Conservation (phyloP, 129 eudicot species). For the Chrysanthemum lavandulifolium region DNA sequence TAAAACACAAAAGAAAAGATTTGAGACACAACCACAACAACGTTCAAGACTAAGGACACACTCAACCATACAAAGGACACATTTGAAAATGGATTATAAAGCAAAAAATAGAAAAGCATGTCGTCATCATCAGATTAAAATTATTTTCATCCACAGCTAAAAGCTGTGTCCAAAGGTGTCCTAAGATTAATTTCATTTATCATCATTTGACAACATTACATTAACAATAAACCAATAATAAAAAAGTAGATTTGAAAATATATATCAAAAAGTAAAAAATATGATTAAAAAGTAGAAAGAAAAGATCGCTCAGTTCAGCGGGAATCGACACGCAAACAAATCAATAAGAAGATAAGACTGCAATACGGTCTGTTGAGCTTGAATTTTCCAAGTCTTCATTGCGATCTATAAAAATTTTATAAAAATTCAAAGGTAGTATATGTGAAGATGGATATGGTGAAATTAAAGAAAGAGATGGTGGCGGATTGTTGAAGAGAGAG, state of each 20-base stretch:
- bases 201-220: conserved; percentile 31
- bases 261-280: too few relatives aligned
- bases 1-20: too few relatives aligned
- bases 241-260: too few relatives aligned
- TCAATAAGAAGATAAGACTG: conserved; percentile 30
- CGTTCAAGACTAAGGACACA: too few relatives aligned
- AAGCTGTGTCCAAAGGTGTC: conserved; percentile 53
- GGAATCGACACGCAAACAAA: conserved; percentile 26
- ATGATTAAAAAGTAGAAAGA: neutral
- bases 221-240: neutral
- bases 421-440: neutral
- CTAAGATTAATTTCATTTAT: conserved; percentile 38
- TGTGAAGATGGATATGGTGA: too few relatives aligned
- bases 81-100: neutral
- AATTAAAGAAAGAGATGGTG: neutral
- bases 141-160: conserved; percentile 39
- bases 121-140: conserved; percentile 38
- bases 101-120: neutral
- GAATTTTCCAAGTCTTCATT: conserved; percentile 58
- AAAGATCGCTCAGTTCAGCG: conserved; percentile 33
- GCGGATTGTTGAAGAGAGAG: too few relatives aligned
- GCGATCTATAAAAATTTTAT: conserved; percentile 29
- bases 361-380: conserved; percentile 77
- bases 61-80: too few relatives aligned
- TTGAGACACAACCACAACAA: too few relatives aligned